phyloP scores from a whole-genome alignment of 371 early-diverging fungal species.

The Polyrhizophydium stewartii region DNA sequence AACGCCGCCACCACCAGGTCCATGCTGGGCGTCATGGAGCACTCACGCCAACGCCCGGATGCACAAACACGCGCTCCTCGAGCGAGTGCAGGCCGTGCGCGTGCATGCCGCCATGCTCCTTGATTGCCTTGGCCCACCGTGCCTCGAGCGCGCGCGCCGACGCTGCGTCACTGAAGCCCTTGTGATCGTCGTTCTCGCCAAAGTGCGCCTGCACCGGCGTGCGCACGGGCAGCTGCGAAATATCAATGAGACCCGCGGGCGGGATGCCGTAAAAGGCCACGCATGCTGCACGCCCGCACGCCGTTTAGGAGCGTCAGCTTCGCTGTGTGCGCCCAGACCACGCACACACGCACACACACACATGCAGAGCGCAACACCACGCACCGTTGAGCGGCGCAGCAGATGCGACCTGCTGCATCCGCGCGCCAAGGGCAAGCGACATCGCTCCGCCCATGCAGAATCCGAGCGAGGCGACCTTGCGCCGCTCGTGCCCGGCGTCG shows the following conservation, averaged over 20 bases:
- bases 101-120: conserved; percentile 17
- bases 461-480: conserved; percentile 23
- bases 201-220: conserved; percentile 55
- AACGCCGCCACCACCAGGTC: no score
- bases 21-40: not conserved
- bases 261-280: conserved; percentile 52
- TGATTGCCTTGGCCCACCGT: conserved; percentile 14
- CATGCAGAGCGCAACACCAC: not conserved
- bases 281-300: conserved; percentile 12
- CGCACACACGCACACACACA: no score
- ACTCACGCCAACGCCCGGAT: conserved; percentile 36
- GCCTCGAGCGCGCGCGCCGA: conserved; percentile 14
- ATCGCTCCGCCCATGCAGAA: conserved; percentile 59
- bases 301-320: not conserved
- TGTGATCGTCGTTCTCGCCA: conserved; percentile 38
- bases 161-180: conserved; percentile 42
- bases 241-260: conserved; percentile 33
- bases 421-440: conserved; percentile 40
- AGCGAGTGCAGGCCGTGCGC: conserved; percentile 21
- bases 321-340: not conserved
- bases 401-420: conserved; percentile 23
- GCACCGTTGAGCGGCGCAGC: conserved; percentile 35
- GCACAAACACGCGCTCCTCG: conserved; percentile 30
- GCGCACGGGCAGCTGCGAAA: conserved; percentile 29
- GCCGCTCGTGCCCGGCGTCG: conserved; percentile 5